These are phyloP conservation scores for Coemansia sp. DNA, from an alignment of 192 early-diverging fungal genomes.

Conservation along the genomic window DNA sequence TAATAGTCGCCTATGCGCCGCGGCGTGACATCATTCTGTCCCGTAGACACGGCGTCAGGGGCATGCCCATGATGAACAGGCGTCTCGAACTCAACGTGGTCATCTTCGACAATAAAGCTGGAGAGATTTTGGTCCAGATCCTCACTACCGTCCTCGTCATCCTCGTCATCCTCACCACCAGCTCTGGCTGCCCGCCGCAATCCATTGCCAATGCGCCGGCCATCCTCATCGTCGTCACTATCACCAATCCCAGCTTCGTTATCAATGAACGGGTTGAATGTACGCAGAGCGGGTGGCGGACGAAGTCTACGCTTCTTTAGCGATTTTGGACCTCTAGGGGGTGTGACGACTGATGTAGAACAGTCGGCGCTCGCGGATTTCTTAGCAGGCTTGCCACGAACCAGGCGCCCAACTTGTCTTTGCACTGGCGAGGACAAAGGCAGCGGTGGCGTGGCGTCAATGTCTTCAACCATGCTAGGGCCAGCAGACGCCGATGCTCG, in stretches of 20 bases:
- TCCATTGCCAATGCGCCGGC: neutral
- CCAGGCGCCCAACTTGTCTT: neutral
- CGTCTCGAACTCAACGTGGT: conserved; percentile 48
- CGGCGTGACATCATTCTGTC: conserved; percentile 11
- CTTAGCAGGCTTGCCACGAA: neutral
- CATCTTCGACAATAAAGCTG: conserved; percentile 54
- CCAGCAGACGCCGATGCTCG: neutral
- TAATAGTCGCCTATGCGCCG: conserved; percentile 44
- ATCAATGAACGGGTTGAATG: conserved; percentile 39
- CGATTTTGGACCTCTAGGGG: neutral
- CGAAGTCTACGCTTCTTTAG: conserved; percentile 14
- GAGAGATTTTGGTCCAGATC: conserved; percentile 47
- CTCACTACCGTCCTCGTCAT: conserved; percentile 39
- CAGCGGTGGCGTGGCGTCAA: neutral
- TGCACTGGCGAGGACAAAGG: conserved; percentile 11
- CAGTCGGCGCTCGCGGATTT: neutral
- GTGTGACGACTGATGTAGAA: neutral
- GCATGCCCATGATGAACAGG: neutral
- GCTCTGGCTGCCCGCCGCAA: neutral
- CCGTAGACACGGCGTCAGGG: neutral
- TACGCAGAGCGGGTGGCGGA: conserved; percentile 10
- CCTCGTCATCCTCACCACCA: conserved; percentile 21
- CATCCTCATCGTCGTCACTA: conserved; percentile 32
- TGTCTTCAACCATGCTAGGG: neutral
- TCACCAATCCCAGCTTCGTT: conserved; percentile 43